phyloP scores from a whole-genome alignment of 768 basidiomycete genomes.

The Lyophyllum atratum region DNA sequence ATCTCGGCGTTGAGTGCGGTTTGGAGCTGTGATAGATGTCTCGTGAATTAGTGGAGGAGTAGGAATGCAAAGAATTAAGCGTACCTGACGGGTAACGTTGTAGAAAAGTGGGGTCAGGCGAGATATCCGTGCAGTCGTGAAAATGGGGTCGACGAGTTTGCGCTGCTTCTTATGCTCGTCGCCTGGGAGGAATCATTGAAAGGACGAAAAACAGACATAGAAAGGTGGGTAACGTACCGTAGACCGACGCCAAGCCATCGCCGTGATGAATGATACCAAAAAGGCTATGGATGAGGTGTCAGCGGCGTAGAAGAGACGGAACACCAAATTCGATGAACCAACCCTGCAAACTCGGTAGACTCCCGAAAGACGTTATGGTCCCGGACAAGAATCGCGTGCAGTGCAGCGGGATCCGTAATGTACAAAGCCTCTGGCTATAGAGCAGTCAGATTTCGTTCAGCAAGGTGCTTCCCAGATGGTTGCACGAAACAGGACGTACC shows the following conservation, averaged over 20 bases:
- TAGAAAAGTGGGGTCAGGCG: slow-evolving; percentile 27
- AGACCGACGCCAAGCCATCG: slow-evolving; percentile 25
- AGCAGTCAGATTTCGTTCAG: not conserved
- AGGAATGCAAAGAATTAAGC: not conserved
- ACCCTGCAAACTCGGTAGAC: slow-evolving; percentile 28
- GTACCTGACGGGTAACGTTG: slow-evolving; percentile 22
- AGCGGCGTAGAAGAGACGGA: too few relatives aligned
- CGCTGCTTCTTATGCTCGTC: slow-evolving; percentile 26
- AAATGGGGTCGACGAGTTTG: slow-evolving; percentile 24
- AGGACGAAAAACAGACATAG: not conserved
- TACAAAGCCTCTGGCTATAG: slow-evolving; percentile 24
- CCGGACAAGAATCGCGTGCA: slow-evolving; percentile 24
- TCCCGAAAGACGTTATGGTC: slow-evolving; percentile 23
- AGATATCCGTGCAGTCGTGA: slow-evolving; percentile 22
- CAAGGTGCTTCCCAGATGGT: not conserved
- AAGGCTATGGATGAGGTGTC: slow-evolving; percentile 11
- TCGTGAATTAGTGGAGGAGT: too few relatives aligned
- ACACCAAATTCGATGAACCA: not conserved
- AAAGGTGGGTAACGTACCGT: slow-evolving; percentile 10
- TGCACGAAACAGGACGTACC: slow-evolving; percentile 8
- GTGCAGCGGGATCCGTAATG: slow-evolving; percentile 25
- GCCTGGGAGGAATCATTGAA: slow-evolving; percentile 10
- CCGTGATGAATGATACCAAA: slow-evolving; percentile 27
- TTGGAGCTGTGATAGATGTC: slow-evolving; percentile 4
- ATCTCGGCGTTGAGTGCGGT: slow-evolving; percentile 7